phyloP scores from a whole-genome alignment of 179 eudicot species.

The Camellia oleifera region DNA sequence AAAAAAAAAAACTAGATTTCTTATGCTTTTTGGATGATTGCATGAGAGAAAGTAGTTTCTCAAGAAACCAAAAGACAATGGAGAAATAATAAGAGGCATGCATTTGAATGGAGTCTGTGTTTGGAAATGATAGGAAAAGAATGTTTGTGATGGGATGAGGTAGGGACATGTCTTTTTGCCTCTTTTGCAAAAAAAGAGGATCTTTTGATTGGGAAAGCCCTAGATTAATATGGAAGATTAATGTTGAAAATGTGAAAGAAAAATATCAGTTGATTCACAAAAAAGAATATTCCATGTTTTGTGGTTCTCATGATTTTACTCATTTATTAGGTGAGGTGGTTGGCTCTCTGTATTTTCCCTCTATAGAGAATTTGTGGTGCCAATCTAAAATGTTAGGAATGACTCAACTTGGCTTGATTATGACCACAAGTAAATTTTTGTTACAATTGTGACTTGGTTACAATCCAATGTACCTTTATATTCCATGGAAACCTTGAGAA shows the following conservation, averaged over 20 bases:
- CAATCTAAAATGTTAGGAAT: no score
- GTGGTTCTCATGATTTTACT: neutral
- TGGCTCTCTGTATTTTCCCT: no score
- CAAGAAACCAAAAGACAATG: neutral
- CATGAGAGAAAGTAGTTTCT: neutral
- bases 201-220: neutral
- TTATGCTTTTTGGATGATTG: neutral
- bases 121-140: neutral
- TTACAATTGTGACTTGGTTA: no score
- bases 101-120: neutral
- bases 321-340: no score
- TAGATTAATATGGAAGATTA: neutral
- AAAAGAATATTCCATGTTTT: conserved; percentile 3
- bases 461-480: no score
- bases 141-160: neutral
- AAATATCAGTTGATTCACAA: neutral
- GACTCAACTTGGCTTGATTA: no score
- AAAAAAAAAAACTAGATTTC: neutral
- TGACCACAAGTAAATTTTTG: no score
- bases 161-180: neutral
- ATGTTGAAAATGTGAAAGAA: neutral
- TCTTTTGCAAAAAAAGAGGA: neutral
- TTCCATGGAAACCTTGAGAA: no score
- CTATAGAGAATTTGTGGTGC: no score
- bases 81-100: neutral